Percentiles rank a stretch among this genome's conserved stretches.
Evolutionary conservation across 2,329 filamentous ascomycete species (phyloP).

Genomic region (Diaporthe helianthi): DNA sequence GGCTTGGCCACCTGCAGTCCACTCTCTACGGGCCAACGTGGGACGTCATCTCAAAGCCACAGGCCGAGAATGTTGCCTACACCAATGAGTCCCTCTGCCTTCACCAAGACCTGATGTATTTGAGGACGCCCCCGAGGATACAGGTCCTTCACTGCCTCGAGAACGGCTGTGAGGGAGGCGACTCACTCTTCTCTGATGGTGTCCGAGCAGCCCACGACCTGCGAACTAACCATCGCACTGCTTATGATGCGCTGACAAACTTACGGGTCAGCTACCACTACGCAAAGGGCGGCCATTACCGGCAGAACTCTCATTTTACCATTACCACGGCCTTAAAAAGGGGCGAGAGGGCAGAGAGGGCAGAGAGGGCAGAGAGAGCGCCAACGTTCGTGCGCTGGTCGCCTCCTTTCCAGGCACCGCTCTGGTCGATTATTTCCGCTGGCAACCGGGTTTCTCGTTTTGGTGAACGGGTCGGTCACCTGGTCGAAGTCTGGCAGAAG

Average conservation of each 20-base stretch:
- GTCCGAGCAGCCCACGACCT: slow-evolving; percentile 63
- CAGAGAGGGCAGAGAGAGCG: not conserved
- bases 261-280: slow-evolving; percentile 65
- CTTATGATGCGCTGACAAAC: slow-evolving; percentile 48
- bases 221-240: slow-evolving; percentile 35
- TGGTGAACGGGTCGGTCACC: not conserved
- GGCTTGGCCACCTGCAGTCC: slow-evolving; percentile 80
- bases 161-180: slow-evolving; percentile 81
- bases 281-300: slow-evolving; percentile 71
- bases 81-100: slow-evolving; percentile 82
- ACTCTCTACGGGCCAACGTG: slow-evolving; percentile 93
- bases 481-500: slow-evolving; percentile 50
- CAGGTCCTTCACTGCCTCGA: slow-evolving; percentile 90
- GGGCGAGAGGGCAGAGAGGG: too few species aligned
- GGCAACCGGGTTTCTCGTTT: not conserved
- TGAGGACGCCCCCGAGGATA: slow-evolving; percentile 77
- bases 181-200: slow-evolving; percentile 85
- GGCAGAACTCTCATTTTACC: slow-evolving; percentile 60
- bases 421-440: slow-evolving; percentile 37
- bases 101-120: slow-evolving; percentile 94
- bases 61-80: slow-evolving; percentile 92
- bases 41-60: slow-evolving; percentile 82
- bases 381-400: not conserved
- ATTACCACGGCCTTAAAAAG: too few species aligned
- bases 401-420: slow-evolving; percentile 19